A percentile compares a stretch with the other conserved stretches of the same genome.
phyloP scores from a whole-genome alignment of 345 rosid genomes.

The Xanthoceras sorbifolium region DNA sequence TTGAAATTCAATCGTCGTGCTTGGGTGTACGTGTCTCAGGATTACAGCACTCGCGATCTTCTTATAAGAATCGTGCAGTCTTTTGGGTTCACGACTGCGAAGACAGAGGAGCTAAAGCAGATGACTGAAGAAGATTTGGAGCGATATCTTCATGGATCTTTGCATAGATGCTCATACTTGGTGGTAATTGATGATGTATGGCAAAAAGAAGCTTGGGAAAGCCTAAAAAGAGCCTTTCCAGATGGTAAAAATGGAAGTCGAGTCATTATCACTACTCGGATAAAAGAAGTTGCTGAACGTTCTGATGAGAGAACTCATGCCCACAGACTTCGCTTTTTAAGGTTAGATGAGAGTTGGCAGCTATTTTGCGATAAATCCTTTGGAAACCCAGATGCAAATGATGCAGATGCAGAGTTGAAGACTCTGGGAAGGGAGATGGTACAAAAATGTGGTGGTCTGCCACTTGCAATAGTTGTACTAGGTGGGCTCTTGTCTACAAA shows the following conservation, averaged over 20 bases:
- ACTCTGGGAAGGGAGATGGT: constrained; percentile 27
- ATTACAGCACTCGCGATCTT: constrained; percentile 15
- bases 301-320: constrained; percentile 19
- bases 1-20: constrained; percentile 21
- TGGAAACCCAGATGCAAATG: background rate
- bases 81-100: background rate
- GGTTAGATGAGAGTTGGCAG: constrained; percentile 24
- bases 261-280: constrained; percentile 31
- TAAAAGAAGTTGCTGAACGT: constrained; percentile 17
- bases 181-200: constrained; percentile 35
- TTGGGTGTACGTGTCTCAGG: constrained; percentile 33
- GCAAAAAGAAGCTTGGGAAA: constrained; percentile 26
- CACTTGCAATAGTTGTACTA: constrained; percentile 30
- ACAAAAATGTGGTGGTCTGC: constrained; percentile 28
- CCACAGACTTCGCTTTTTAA: constrained; percentile 17
- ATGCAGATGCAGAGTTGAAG: constrained; percentile 6
- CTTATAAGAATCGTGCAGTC: constrained; percentile 19
- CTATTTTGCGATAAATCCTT: constrained; percentile 29
- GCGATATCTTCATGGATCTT: constrained; percentile 9
- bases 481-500: constrained; percentile 32
- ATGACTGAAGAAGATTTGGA: constrained; percentile 10
- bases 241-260: constrained; percentile 25
- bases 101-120: background rate
- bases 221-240: constrained; percentile 26
- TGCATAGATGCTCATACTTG: constrained; percentile 14